Evolutionary conservation across 768 basidiomycete genomes (phyloP).

Genomic region (Pholiota molesta): DNA sequence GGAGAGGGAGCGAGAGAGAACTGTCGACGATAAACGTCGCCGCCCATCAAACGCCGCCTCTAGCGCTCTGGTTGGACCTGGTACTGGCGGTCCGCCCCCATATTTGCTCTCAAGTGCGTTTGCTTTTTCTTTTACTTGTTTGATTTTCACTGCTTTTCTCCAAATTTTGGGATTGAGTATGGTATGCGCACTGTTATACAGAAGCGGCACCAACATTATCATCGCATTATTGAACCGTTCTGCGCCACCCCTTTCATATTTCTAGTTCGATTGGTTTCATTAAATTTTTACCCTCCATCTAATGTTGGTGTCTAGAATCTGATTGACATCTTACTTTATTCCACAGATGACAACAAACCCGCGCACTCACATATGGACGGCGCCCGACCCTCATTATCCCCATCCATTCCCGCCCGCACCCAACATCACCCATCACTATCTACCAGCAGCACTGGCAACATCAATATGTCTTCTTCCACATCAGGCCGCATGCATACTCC

Average conservation of each 20-base stretch:
- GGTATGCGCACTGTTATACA: neutral
- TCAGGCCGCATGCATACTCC: neutral
- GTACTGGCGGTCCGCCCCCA: conserved; percentile 18
- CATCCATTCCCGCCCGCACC: neutral
- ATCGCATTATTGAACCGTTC: neutral
- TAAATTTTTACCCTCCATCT: neutral
- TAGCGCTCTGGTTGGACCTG: conserved; percentile 19
- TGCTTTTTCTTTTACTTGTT: neutral
- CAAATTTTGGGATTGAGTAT: neutral
- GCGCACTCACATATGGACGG: neutral
- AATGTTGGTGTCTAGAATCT: neutral
- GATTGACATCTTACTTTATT: neutral
- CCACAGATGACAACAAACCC: neutral
- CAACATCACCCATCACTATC: neutral
- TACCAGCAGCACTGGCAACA: neutral
- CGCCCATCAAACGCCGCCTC: conserved; percentile 7
- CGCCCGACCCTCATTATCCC: neutral
- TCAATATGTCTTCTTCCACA: neutral
- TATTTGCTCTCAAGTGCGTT: conserved; percentile 14
- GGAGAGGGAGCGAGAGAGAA: neutral
- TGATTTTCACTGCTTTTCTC: neutral
- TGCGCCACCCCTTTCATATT: neutral
- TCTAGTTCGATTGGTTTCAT: neutral
- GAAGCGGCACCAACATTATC: neutral
- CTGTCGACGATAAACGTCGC: conserved; percentile 6